These are phyloP conservation scores for Aeminium ludgeri DNA, from an alignment of 495 filamentous ascomycete genomes.

Conservation along the genomic window DNA sequence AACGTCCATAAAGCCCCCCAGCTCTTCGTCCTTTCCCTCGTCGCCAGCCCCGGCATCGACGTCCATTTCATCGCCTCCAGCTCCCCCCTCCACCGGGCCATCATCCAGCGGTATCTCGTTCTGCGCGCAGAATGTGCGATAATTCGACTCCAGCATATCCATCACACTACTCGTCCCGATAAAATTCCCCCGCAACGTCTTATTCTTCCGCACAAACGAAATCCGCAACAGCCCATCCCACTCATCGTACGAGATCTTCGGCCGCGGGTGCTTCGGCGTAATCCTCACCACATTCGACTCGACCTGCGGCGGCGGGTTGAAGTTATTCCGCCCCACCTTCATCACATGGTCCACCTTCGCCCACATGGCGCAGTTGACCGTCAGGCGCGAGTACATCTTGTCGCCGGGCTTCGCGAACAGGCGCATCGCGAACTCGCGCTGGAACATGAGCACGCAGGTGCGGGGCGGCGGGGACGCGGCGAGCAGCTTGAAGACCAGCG, in stretches of 20 bases:
- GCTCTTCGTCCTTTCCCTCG: slow-evolving; percentile 29
- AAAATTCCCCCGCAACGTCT: slow-evolving; percentile 60
- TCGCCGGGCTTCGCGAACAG: slow-evolving; percentile 64
- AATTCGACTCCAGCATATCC: slow-evolving; percentile 68
- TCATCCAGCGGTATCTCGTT: slow-evolving; percentile 68
- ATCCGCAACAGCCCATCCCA: slow-evolving; percentile 84
- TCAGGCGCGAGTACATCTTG: slow-evolving; percentile 69
- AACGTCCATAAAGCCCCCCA: slow-evolving; percentile 36
- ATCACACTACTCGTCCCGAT: slow-evolving; percentile 63
- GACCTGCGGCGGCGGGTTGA: slow-evolving; percentile 81
- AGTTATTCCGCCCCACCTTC: slow-evolving; percentile 90
- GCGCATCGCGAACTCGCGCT: slow-evolving; percentile 62
- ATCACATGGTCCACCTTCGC: slow-evolving; percentile 72
- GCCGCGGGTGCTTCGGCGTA: slow-evolving; percentile 62
- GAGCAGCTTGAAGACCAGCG: slow-evolving; percentile 83
- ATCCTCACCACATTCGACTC: slow-evolving; percentile 70
- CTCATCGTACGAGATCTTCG: slow-evolving; percentile 78
- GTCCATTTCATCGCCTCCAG: slow-evolving; percentile 22
- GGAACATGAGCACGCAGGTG: slow-evolving; percentile 76
- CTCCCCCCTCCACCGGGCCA: slow-evolving; percentile 26
- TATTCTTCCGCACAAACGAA: slow-evolving; percentile 61
- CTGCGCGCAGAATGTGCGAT: slow-evolving; percentile 73
- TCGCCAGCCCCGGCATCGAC: slow-evolving; percentile 33
- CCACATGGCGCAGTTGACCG: slow-evolving; percentile 91
- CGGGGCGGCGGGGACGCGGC: slow-evolving; percentile 59